Evolutionary conservation across 352 stramenopile species (phyloP).

Genomic region (Elongisporangium anandrum): DNA sequence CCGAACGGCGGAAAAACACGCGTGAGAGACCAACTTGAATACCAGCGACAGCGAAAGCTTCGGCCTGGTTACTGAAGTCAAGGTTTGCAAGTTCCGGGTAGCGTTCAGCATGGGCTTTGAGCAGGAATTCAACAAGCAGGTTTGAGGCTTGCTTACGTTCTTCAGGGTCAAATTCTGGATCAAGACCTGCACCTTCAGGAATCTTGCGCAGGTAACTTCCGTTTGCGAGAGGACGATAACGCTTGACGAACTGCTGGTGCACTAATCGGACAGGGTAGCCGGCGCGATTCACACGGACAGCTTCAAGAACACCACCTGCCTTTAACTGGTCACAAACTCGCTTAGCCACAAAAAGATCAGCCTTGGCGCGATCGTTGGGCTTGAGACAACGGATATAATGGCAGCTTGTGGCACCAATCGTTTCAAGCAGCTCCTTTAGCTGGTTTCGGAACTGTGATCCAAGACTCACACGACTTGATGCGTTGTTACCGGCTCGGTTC

Average conservation of each 20-base stretch:
- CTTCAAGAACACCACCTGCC: constrained; percentile 98
- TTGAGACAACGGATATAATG: constrained; percentile 99
- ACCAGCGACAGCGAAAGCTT: constrained; percentile 35
- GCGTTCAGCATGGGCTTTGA: constrained; percentile 60
- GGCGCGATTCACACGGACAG: constrained; percentile 95
- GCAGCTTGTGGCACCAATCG: constrained; percentile 91
- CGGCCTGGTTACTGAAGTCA: constrained; percentile 34
- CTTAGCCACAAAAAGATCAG: constrained; percentile 79
- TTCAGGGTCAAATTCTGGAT: constrained; percentile 47
- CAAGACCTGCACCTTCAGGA: constrained; percentile 39
- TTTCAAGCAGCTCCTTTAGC: constrained; percentile 89
- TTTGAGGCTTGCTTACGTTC: constrained; percentile 49
- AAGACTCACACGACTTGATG: constrained; percentile 52
- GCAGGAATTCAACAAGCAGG: constrained; percentile 61
- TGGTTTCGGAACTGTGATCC: constrained; percentile 92
- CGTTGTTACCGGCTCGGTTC: constrained; percentile 20
- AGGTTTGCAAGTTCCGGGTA: constrained; percentile 48
- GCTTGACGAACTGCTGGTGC: constrained; percentile 92
- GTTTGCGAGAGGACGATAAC: constrained; percentile 79
- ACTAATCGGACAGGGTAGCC: constrained; percentile 97
- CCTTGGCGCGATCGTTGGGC: constrained; percentile 94
- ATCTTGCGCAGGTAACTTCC: constrained; percentile 57
- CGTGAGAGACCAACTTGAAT: constrained; percentile 80
- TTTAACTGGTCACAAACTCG: constrained; percentile 95
- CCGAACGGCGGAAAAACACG: constrained; percentile 80